Evolutionary conservation across 2,329 filamentous ascomycete genomes (phyloP).

Genomic region (Rosellinia necatrix): DNA sequence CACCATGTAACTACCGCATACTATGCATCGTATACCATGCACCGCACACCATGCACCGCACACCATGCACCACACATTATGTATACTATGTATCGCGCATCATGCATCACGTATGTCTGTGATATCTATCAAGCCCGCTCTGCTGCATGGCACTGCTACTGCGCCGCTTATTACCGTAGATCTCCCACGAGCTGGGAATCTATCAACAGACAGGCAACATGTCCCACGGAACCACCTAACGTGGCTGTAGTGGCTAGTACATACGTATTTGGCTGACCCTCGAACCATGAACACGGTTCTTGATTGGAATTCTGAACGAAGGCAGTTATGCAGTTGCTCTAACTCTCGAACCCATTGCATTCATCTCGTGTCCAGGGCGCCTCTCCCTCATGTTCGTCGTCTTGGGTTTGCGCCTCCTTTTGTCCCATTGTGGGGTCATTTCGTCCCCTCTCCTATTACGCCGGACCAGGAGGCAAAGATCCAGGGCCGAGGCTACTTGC

Average conservation of each 20-base stretch:
- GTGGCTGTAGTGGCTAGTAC: background rate
- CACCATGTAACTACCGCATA: no score
- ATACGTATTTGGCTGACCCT: background rate
- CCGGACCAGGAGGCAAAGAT: background rate
- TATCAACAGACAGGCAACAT: background rate
- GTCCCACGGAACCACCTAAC: background rate
- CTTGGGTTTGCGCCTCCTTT: background rate
- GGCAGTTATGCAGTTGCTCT: constrained; percentile 1
- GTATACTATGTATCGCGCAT: constrained; percentile 1
- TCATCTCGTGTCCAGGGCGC: background rate
- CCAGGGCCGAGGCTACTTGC: background rate
- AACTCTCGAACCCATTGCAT: background rate
- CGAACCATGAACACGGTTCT: background rate
- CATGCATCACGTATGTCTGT: background rate
- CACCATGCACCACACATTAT: no score
- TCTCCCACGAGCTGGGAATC: background rate
- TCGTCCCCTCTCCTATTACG: background rate
- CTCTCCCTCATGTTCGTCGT: background rate
- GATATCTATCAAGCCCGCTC: background rate
- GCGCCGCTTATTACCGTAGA: background rate
- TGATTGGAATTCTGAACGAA: constrained; percentile 11
- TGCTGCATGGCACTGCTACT: background rate
- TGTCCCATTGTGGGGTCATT: background rate
- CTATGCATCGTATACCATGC: constrained; percentile 2
- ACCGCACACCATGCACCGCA: background rate